A percentile compares a stretch with the other conserved stretches of the same genome.
phyloP scores from a whole-genome alignment of 2,329 filamentous ascomycete genomes.

The Cercospora berteroae region DNA sequence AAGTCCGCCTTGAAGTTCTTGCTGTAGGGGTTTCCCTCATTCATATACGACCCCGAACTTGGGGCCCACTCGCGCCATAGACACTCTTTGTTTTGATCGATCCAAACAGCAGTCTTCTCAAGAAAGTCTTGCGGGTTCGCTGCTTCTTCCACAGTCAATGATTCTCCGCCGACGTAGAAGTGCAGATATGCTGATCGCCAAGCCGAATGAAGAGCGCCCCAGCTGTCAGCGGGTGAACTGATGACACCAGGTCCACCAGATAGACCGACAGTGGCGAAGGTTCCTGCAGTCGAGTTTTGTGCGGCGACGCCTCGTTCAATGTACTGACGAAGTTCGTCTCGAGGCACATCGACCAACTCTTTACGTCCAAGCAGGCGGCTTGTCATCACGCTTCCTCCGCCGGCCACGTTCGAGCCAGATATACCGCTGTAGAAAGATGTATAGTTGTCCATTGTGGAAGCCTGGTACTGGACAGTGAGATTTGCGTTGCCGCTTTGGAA shows the following conservation, averaged over 20 bases:
- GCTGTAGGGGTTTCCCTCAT: conserved; percentile 45
- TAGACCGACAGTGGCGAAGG: conserved; percentile 32
- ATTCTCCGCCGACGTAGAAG: conserved; percentile 32
- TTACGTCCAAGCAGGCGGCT: conserved; percentile 39
- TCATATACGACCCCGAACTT: conserved; percentile 43
- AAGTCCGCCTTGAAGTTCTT: conserved; percentile 44
- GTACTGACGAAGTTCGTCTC: conserved; percentile 14
- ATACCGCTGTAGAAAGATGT: conserved; percentile 31
- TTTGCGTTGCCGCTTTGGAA: conserved; percentile 14
- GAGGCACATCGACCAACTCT: conserved; percentile 29
- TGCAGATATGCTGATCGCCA: conserved; percentile 41
- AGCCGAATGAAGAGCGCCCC: conserved; percentile 32
- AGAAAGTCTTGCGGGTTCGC: conserved; percentile 20
- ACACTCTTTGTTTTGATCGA: conserved; percentile 24
- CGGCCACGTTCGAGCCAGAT: conserved; percentile 33
- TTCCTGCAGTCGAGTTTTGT: conserved; percentile 27
- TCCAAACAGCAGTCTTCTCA: conserved; percentile 19
- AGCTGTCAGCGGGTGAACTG: conserved; percentile 31
- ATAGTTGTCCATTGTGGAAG: conserved; percentile 31
- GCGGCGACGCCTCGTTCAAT: conserved; percentile 22
- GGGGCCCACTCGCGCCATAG: conserved; percentile 41
- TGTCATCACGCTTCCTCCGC: conserved; percentile 34
- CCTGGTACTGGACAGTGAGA: conserved; percentile 9
- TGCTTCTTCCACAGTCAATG: neutral
- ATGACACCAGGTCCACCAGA: conserved; percentile 34